Evolutionary conservation across 75 land plant genomes (phyloP).

Genomic region (Cryptomeria japonica): DNA sequence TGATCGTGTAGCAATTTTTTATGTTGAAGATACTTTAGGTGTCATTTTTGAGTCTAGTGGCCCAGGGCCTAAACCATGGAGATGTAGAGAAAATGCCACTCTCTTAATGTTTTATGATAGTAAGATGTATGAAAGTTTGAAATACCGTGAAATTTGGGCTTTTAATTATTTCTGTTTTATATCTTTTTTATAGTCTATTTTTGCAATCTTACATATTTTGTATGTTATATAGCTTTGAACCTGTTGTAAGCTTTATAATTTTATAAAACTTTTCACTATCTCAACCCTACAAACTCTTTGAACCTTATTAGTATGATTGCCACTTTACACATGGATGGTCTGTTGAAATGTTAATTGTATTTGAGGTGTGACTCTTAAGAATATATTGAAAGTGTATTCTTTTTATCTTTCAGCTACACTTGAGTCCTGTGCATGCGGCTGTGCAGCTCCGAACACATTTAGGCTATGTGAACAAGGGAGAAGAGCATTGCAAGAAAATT

Average conservation of each 20-base stretch:
- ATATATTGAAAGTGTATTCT: conserved; percentile 7
- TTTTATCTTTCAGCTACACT: conserved; percentile 61
- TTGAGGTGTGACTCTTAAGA: neutral
- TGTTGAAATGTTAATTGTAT: neutral
- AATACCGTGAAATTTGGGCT: neutral
- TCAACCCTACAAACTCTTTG: neutral
- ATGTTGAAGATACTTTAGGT: neutral
- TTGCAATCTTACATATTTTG: neutral
- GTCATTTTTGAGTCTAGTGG: neutral
- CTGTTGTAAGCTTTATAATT: neutral
- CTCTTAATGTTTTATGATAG: neutral
- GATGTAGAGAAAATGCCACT: neutral
- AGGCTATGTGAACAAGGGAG: conserved; percentile 34
- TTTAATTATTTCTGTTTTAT: neutral
- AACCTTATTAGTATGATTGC: neutral
- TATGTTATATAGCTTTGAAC: neutral
- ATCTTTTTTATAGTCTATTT: neutral
- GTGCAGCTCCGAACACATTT: conserved; percentile 82
- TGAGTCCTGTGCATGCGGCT: conserved; percentile 84
- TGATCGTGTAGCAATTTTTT: neutral
- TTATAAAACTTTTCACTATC: neutral
- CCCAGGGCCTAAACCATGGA: neutral
- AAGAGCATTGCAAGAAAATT: neutral
- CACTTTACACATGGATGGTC: neutral
- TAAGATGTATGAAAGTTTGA: neutral